phyloP scores from a whole-genome alignment of 768 basidiomycete species.

The Panaeolus cyanescens region DNA sequence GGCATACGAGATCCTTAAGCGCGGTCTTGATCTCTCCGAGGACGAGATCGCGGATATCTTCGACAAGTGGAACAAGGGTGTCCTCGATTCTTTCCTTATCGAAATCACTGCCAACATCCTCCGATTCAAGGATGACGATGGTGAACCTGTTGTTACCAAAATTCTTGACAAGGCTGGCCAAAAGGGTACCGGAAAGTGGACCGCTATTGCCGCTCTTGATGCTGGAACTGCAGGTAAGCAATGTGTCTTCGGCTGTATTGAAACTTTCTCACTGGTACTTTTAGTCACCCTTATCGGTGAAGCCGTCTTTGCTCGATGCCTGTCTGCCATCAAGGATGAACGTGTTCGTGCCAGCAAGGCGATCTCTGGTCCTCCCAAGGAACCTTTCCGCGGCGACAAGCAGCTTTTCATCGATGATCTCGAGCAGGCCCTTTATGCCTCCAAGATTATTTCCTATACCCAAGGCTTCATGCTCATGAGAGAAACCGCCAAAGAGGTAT shows the following conservation, averaged over 20 bases:
- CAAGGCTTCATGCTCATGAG: slow-evolving; percentile 99
- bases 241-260: slow-evolving; percentile 1
- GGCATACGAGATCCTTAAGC: slow-evolving; percentile 98
- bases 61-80: slow-evolving; percentile 94
- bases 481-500: slow-evolving; percentile 91
- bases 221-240: slow-evolving; percentile 79
- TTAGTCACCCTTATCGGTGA: slow-evolving; percentile 98
- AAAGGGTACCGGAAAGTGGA: slow-evolving; percentile 99
- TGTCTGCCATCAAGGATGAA: slow-evolving; percentile 97
- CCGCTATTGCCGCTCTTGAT: slow-evolving; percentile 94
- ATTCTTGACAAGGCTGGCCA: slow-evolving; percentile 97
- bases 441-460: slow-evolving; percentile 99
- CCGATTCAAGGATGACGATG: slow-evolving; percentile 96
- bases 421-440: slow-evolving; percentile 98
- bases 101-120: slow-evolving; percentile 98
- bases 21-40: slow-evolving; percentile 85
- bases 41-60: slow-evolving; percentile 95
- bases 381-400: slow-evolving; percentile 96
- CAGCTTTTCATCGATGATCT: slow-evolving; percentile 98
- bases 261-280: slow-evolving; percentile 9
- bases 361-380: slow-evolving; percentile 88
- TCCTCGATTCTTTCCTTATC: slow-evolving; percentile 99
- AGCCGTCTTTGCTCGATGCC: slow-evolving; percentile 97
- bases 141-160: slow-evolving; percentile 86
- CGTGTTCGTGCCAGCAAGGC: slow-evolving; percentile 90